phyloP scores from a whole-genome alignment of 1,139 yeast species.

The Blastobotrys petasosporus region DNA sequence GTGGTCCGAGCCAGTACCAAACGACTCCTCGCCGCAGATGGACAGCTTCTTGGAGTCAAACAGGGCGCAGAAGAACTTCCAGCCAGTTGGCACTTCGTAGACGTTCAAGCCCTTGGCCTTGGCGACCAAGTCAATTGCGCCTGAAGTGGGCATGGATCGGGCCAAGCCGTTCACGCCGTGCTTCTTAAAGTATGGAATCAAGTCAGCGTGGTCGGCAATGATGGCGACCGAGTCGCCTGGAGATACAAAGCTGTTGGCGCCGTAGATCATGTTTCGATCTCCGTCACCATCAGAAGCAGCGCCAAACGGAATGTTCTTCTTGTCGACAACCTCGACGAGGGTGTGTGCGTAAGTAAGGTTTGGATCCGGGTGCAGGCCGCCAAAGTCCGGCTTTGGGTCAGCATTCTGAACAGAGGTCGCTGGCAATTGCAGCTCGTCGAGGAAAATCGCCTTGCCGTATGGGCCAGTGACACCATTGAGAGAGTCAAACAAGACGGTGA shows the following conservation, averaged over 20 bases:
- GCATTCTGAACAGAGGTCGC: conserved; percentile 68
- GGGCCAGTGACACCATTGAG: conserved; percentile 97
- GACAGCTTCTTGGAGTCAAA: conserved; percentile 90
- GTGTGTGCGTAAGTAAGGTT: conserved; percentile 91
- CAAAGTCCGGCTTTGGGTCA: conserved; percentile 80
- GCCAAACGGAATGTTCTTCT: conserved; percentile 78
- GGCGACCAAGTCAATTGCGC: conserved; percentile 91
- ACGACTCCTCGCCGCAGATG: conserved; percentile 97
- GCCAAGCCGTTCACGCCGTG: conserved; percentile 90
- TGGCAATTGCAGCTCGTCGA: conserved; percentile 78
- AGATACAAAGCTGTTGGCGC: conserved; percentile 90
- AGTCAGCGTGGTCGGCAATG: conserved; percentile 85
- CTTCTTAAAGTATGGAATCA: conserved; percentile 83
- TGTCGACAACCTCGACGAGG: conserved; percentile 78
- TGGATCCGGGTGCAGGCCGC: conserved; percentile 98
- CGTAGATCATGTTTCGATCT: conserved; percentile 97
- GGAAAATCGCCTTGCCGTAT: conserved; percentile 78
- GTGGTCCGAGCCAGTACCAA: conserved; percentile 97
- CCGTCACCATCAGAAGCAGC: conserved; percentile 99
- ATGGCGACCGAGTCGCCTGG: conserved; percentile 99
- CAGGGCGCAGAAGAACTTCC: conserved; percentile 96
- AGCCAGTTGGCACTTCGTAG: conserved; percentile 97
- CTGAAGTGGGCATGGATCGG: conserved; percentile 97
- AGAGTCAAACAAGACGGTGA: conserved; percentile 80
- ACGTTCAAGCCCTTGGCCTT: conserved; percentile 63